Evolutionary conservation across 495 filamentous ascomycete genomes (phyloP).

Genomic region (Jackrogersella multiformis): DNA sequence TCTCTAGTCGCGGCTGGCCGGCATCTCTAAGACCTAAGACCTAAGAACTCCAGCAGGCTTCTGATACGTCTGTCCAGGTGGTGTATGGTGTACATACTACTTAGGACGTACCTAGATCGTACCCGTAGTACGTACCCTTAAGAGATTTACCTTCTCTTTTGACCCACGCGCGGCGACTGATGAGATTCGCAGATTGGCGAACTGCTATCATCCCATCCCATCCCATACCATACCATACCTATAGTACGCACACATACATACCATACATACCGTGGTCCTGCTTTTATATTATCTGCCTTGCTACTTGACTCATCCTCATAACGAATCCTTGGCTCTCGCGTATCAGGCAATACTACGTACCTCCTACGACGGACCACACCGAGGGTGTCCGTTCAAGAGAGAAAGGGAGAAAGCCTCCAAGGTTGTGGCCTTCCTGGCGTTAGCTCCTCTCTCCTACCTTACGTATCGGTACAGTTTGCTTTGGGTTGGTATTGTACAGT

Average conservation of each 20-base stretch:
- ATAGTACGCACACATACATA: conserved; percentile 3
- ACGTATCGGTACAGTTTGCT: conserved; percentile 7
- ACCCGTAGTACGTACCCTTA: background rate
- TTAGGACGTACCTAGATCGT: too few relatives aligned
- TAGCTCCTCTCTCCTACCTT: conserved; percentile 28
- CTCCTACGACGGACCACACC: conserved; percentile 22
- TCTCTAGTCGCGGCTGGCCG: conserved; percentile 27
- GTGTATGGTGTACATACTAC: conserved; percentile 9
- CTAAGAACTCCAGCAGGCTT: too few relatives aligned
- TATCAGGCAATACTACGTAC: conserved; percentile 29
- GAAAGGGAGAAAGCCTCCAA: conserved; percentile 29
- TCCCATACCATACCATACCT: background rate
- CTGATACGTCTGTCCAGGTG: conserved; percentile 16
- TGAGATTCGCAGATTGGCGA: conserved; percentile 38
- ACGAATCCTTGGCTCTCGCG: conserved; percentile 24
- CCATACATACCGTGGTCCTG: conserved; percentile 27
- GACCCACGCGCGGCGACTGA: conserved; percentile 30
- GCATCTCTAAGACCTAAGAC: conserved; percentile 20
- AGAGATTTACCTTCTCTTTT: background rate
- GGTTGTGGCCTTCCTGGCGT: conserved; percentile 27
- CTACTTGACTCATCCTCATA: conserved; percentile 35
- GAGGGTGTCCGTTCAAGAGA: conserved; percentile 16
- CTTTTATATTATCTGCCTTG: conserved; percentile 32
- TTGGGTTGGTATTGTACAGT: too few relatives aligned
- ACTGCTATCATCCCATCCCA: conserved; percentile 13